Base-by-base conservation (phyloP, 331 rosid genomes). In the Cydonia oblonga region DNA sequence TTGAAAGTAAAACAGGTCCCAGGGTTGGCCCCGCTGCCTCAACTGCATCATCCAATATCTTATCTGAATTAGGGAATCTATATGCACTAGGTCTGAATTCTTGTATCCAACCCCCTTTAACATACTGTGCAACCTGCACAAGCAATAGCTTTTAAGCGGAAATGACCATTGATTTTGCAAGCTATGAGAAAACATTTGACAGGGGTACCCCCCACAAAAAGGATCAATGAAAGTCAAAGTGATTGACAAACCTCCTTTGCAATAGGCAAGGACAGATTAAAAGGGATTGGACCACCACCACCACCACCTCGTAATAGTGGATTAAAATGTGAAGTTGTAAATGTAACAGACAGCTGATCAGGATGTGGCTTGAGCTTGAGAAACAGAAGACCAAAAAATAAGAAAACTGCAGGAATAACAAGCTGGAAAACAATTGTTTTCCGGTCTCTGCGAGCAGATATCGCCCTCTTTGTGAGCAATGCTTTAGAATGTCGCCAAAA, bases 301-400 rank as follows among this genome's bases (percentile, higher is more conserved):
- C 98, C 97, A 66, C 90, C 96, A 40, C 97, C 92, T 6, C 91
- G 81, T 86, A 93, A 76, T 52, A 90, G 78, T 66, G 98, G 95
- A 86, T 93, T 93, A 80, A 93, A 93, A 67, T 89, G 69, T 73
- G 92, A 84, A 56, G 98, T 93, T 84, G 98, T 87, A 76, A 93
- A 89, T 52, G 87, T 88, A 81, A 93, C 75, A 40, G 92, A 82
- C 64, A 26, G 72, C 86, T 90, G 96, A 86, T 90, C 98, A 68
- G 98, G 98, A 86, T 93, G 98, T 69, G 98, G 97, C 90, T 89
- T 93, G 82, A 93, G 96, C 92, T 86, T 81, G 74, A 93, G 92
- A 84, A 89, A 86, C 29, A 90, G 81, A 85, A 93, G 96, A 66
- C 98, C 98, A 46, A 93, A 62, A 82, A 89, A 77, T 84, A 93